Base-by-base conservation (phyloP, 139 green algal genomes). In the Chloropicon primus region DNA sequence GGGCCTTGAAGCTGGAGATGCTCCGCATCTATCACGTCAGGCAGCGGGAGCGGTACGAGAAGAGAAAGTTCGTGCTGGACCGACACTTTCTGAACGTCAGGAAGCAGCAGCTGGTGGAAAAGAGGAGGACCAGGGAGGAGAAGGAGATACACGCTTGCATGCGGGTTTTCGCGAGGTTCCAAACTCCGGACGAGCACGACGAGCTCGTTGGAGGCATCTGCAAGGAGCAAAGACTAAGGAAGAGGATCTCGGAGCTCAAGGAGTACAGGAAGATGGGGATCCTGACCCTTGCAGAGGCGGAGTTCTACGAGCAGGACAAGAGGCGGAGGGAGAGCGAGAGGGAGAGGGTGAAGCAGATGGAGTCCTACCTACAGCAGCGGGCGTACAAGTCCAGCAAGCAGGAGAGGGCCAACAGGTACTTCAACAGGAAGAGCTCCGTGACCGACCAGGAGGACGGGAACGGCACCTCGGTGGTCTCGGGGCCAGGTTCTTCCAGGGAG, bases 1-100 rank as follows among this genome's bases (percentile, higher is more conserved):
- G 85, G 10, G 74, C 80, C 0, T 79, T 84, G 2, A 97, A 97
- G 79, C 74, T 95, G 75, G 75, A 78, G 23, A 82, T 94, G 85
- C 84, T 97, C 72, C 80, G 91, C 26, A 86, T 97, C 21, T 98
- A 98, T 83, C 94, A 94, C 87, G 84, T 26, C 0, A 81, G 79
- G 79, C 28, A 53, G 75, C 27, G 24, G 17, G 84, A 95, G 83
- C 86, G 91, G 21, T 86, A 90, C 72, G 76, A 80, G 23, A 84
- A 89, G 25, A 89, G 87, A 2, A 76, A 80, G 26, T 94, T 97
- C 74, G 76, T 97, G n/a, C 72, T 90, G 27, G 81, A 90, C 21
- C 83, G 90, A 25, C 87, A 87, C 22, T 80, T 95, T 1, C 79
- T 93, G 24, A 92, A 94, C 78, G 72, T 92, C 3, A 88, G 84